Conservation (phyloP, 768 basidiomycete species). For the Lactifluus volemus region DNA sequence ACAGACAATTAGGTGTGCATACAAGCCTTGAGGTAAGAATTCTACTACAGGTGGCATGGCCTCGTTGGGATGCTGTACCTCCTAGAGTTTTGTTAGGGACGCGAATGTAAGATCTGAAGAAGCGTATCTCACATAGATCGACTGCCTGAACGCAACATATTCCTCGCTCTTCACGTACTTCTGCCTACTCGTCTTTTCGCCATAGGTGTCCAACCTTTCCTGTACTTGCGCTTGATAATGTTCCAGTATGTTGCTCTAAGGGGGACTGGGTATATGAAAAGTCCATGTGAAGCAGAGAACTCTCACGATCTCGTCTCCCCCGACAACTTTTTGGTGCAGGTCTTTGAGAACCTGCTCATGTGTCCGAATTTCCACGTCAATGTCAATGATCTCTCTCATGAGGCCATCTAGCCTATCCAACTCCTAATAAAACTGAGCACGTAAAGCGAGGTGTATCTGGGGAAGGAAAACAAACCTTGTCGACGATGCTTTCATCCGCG, state of each 20-base stretch:
- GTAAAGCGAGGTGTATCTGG: no score
- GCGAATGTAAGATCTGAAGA: neutral
- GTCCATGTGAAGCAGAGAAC: neutral
- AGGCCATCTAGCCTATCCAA: slow-evolving; percentile 52
- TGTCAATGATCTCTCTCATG: slow-evolving; percentile 63
- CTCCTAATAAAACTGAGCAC: slow-evolving; percentile 30
- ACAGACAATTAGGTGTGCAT: neutral
- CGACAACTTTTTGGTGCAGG: slow-evolving; percentile 47
- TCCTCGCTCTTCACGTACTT: slow-evolving; percentile 59
- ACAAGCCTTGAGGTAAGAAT: slow-evolving; percentile 58
- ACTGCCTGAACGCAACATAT: slow-evolving; percentile 55
- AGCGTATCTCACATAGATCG: slow-evolving; percentile 36
- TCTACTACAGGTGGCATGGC: slow-evolving; percentile 74
- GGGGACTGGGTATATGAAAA: neutral
- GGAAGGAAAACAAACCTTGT: slow-evolving; percentile 32
- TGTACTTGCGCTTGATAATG: slow-evolving; percentile 43
- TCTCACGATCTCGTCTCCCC: slow-evolving; percentile 45
- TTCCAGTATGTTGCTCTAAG: slow-evolving; percentile 44
- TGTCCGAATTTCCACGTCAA: slow-evolving; percentile 48
- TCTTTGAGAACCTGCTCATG: slow-evolving; percentile 47
- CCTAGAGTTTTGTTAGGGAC: slow-evolving; percentile 34
- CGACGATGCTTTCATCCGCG: slow-evolving; percentile 42
- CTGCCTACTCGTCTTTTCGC: slow-evolving; percentile 60
- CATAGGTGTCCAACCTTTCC: slow-evolving; percentile 38
- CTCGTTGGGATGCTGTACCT: slow-evolving; percentile 52